Evolutionary conservation across 2,329 filamentous ascomycete species (phyloP).

Genomic region (Neurospora sp.): DNA sequence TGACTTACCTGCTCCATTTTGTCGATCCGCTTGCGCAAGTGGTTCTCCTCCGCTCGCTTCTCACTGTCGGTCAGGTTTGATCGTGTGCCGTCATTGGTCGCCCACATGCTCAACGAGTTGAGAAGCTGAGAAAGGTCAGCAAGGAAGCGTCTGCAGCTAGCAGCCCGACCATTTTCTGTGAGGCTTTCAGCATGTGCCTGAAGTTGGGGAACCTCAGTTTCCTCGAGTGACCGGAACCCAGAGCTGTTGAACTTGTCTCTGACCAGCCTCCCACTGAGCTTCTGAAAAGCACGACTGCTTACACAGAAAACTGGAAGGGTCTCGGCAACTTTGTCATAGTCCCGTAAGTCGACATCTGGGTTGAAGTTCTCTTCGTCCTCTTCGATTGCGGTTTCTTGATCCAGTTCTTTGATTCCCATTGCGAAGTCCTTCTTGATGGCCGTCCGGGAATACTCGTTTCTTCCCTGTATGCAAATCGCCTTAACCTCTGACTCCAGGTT

Average conservation of each 20-base stretch:
- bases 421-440: slow-evolving; percentile 53
- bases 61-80: slow-evolving; percentile 11
- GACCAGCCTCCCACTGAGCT: slow-evolving; percentile 43
- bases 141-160: slow-evolving; percentile 15
- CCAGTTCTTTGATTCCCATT: slow-evolving; percentile 50
- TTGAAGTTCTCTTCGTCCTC: slow-evolving; percentile 45
- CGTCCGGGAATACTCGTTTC: slow-evolving; percentile 46
- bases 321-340: slow-evolving; percentile 48
- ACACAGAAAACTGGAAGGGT: slow-evolving; percentile 56
- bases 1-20: slow-evolving; percentile 13
- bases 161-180: slow-evolving; percentile 26
- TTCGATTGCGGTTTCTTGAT: slow-evolving; percentile 41
- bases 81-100: slow-evolving; percentile 14
- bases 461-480: slow-evolving; percentile 38
- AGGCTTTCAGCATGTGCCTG: slow-evolving; percentile 49
- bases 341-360: slow-evolving; percentile 41
- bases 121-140: slow-evolving; percentile 16
- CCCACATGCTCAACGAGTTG: slow-evolving; percentile 19
- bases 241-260: slow-evolving; percentile 37
- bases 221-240: slow-evolving; percentile 40
- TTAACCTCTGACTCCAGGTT: slow-evolving; percentile 20
- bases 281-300: slow-evolving; percentile 52
- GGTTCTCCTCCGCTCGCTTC: slow-evolving; percentile 10
- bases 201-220: slow-evolving; percentile 51
- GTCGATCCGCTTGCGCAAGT: slow-evolving; percentile 9